Base-by-base conservation (phyloP, 306 rosid genomes). In the Prunus fruticosa region DNA sequence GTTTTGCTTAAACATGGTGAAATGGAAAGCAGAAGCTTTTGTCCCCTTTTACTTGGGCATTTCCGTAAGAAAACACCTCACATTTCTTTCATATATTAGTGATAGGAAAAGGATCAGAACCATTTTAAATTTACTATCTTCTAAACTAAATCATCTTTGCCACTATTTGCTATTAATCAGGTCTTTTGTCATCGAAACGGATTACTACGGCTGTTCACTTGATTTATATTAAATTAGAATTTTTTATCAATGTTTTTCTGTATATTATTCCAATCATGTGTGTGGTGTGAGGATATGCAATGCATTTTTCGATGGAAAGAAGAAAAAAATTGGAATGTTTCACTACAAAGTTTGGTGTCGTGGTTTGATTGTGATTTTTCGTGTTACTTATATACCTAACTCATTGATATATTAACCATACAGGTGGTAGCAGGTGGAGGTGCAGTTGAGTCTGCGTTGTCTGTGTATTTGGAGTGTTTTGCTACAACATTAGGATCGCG, bases 341-440 rank as follows among this genome's bases (percentile, higher is more conserved):
- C 45, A 62, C 67, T 19, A 28, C 43, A 2, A 2, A 62, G 20
- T 2, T 62, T 62, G 43, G 11, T 28, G 67, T 62, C 2, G 2
- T 62, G 41, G 41, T n/a, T 66, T 54, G n/a, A 28, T 51, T 78
- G 6, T 14, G 27, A 54, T 16, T 58, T 38, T 71, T 46, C 7
- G 20, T 30, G 45, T 60, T 15, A 60, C 16, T 64, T 69, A 41
- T 50, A 6, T 75, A 71, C n/a, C 16, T 61, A 30, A 27, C 50
- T 70, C 46, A 38, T 76, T 73, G 14, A 62, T 47, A 3, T 46
- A 51, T 49, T 76, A 72, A 60, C 57, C 19, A 71, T 74, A 64
- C 91, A 95, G 99, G 97, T 95, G 67, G 99, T 95, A 50, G 92
- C 99, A n/a, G 99, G 99, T 78, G 99, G 99, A 68, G 99, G 97